Conservation (phyloP, 768 basidiomycete genomes). For the Boletus subcaerulescens region DNA sequence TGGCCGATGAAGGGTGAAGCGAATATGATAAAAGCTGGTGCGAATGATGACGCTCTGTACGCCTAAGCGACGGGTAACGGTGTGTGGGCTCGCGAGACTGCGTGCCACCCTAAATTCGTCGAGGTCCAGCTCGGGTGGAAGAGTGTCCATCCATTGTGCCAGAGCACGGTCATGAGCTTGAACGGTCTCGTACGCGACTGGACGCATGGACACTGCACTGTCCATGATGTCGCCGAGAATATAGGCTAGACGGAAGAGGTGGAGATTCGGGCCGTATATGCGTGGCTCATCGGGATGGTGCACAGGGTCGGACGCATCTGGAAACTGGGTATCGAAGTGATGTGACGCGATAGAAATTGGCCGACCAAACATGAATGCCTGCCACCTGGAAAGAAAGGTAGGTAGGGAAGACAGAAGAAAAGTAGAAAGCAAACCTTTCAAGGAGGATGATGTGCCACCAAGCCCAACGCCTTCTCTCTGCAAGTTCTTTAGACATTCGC, state of each 20-base stretch:
- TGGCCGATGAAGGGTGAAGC: conserved; percentile 80
- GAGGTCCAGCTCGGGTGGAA: conserved; percentile 70
- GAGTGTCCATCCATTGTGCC: conserved; percentile 71
- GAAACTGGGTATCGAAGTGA: conserved; percentile 80
- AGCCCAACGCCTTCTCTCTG: conserved; percentile 81
- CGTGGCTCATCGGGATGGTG: conserved; percentile 53
- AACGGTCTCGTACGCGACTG: conserved; percentile 74
- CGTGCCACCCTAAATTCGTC: conserved; percentile 75
- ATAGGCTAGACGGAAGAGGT: conserved; percentile 72
- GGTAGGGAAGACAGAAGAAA: conserved; percentile 3
- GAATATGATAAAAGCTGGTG: conserved; percentile 75
- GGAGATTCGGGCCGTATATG: conserved; percentile 70
- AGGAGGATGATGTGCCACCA: conserved; percentile 88
- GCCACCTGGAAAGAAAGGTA: conserved; percentile 55
- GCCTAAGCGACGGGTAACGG: conserved; percentile 60
- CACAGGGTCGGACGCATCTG: conserved; percentile 54
- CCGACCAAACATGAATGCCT: conserved; percentile 83
- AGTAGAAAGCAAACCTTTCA: conserved; percentile 55
- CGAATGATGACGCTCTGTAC: conserved; percentile 82
- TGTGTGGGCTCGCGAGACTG: conserved; percentile 61
- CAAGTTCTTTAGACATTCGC: conserved; percentile 63
- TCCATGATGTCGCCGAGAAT: conserved; percentile 85
- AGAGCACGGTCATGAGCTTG: conserved; percentile 70
- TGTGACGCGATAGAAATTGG: conserved; percentile 73
- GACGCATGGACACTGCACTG: conserved; percentile 74